phyloP scores from a whole-genome alignment of 805 yeast species.

The Candida fluviatilis region DNA sequence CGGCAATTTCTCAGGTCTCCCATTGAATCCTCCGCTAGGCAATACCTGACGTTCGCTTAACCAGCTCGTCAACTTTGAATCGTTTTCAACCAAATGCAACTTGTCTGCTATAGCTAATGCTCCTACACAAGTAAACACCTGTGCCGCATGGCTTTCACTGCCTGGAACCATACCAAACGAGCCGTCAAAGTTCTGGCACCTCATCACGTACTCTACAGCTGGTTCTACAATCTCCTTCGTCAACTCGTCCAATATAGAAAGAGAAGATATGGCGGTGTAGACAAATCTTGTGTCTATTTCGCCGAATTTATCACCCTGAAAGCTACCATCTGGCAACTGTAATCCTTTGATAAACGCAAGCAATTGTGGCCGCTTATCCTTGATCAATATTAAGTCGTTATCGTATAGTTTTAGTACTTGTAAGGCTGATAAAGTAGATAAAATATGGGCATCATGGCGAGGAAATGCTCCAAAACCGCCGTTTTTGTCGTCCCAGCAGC shows the following conservation, averaged over 20 bases:
- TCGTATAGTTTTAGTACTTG: conserved; percentile 73
- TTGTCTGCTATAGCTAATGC: conserved; percentile 65
- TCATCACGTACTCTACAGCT: conserved; percentile 60
- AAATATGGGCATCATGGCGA: conserved; percentile 80
- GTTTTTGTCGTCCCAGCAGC: conserved; percentile 52
- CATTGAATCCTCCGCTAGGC: conserved; percentile 86
- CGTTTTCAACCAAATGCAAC: conserved; percentile 41
- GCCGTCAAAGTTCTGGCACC: conserved; percentile 90
- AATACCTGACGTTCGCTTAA: conserved; percentile 80
- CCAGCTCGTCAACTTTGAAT: conserved; percentile 71
- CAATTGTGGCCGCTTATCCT: conserved; percentile 23
- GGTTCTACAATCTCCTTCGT: conserved; percentile 51
- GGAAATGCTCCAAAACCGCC: conserved; percentile 94
- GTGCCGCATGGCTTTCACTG: conserved; percentile 93
- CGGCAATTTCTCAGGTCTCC: conserved; percentile 92
- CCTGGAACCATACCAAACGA: conserved; percentile 94
- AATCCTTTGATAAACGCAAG: conserved; percentile 29
- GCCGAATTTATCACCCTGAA: conserved; percentile 87
- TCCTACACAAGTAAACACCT: conserved; percentile 81
- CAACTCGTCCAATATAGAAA: conserved; percentile 65
- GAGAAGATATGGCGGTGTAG: conserved; percentile 71
- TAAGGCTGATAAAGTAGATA: conserved; percentile 80
- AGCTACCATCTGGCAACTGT: conserved; percentile 65
- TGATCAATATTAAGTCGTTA: conserved; percentile 30
- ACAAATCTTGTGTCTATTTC: conserved; percentile 92